A percentile compares a stretch with the other conserved stretches of the same genome.
phyloP scores from a whole-genome alignment of 345 rosid species.

The Geranium brycei region DNA sequence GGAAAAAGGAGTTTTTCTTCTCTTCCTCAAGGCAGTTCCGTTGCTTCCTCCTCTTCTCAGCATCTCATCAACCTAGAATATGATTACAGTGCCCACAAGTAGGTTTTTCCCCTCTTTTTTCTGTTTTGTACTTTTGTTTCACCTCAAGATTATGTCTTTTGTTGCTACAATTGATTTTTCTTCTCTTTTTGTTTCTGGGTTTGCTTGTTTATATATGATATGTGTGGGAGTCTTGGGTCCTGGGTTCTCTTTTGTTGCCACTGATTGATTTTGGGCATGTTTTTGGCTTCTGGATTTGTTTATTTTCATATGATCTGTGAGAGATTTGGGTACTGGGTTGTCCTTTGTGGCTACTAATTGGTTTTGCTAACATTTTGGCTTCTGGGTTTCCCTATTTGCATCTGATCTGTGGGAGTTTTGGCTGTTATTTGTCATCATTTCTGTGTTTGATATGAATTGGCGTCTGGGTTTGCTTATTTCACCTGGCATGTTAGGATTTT shows the following conservation, averaged over 20 bases:
- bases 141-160: neutral
- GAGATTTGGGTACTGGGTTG: no score
- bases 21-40: conserved; percentile 24
- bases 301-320: no score
- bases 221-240: no score
- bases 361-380: no score
- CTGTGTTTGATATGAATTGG: neutral
- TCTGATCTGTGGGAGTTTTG: neutral
- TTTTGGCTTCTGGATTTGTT: no score
- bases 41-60: conserved; percentile 38
- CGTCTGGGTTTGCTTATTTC: neutral
- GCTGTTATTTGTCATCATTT: neutral
- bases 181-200: neutral
- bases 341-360: no score
- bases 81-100: conserved; percentile 92
- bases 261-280: no score
- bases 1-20: conserved; percentile 31
- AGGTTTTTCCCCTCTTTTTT: conserved; percentile 4
- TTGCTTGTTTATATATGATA: neutral
- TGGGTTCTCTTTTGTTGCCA: no score
- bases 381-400: neutral
- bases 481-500: neutral
- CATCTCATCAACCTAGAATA: conserved; percentile 58
- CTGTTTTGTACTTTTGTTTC: neutral
- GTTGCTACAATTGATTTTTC: neutral